Evolutionary conservation across 2,329 filamentous ascomycete genomes (phyloP).

Genomic region (Neofusicoccum umdonicola): DNA sequence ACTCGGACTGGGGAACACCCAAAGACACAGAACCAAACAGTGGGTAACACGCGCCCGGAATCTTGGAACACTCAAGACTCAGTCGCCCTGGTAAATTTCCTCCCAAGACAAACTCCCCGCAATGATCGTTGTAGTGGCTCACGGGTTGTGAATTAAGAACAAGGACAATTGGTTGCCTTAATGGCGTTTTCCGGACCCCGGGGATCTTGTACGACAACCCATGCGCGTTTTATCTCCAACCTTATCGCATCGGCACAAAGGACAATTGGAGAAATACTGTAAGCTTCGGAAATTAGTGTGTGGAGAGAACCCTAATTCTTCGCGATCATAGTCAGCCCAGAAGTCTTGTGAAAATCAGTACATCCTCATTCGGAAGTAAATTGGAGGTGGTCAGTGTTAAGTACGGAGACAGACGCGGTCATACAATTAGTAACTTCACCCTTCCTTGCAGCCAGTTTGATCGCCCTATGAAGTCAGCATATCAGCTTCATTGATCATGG

Average conservation of each 20-base stretch:
- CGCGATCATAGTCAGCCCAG: too few species aligned
- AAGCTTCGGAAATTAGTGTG: background rate
- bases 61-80: background rate
- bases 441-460: conserved; percentile 16
- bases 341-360: background rate
- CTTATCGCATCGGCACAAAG: background rate
- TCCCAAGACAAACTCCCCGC: background rate
- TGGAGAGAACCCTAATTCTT: background rate
- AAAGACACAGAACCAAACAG: background rate
- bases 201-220: background rate
- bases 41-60: background rate
- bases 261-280: background rate
- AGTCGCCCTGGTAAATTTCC: background rate
- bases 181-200: background rate
- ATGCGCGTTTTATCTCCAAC: background rate
- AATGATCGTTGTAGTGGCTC: background rate
- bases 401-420: background rate
- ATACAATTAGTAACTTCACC: background rate
- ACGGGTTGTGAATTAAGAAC: background rate
- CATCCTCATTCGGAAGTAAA: background rate
- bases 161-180: background rate
- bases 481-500: too few species aligned
- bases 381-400: background rate
- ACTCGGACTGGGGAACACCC: background rate
- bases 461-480: too few species aligned